These are phyloP conservation scores for Crotalaria pallida DNA, from an alignment of 306 rosid genomes.

Conservation along the genomic window DNA sequence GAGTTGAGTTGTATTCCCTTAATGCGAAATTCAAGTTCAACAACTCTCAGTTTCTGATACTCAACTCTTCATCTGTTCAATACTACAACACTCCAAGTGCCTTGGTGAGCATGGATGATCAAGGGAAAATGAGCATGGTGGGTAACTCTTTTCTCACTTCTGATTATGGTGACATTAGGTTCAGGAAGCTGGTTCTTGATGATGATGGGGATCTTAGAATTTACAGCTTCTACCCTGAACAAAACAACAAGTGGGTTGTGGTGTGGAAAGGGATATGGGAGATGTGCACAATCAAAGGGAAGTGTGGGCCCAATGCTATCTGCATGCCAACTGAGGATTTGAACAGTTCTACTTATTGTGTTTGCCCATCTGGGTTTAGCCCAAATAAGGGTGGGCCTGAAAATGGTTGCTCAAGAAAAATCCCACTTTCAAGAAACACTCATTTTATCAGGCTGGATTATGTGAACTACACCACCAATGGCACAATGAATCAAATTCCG, in stretches of 20 bases:
- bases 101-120: slow-evolving; percentile 13
- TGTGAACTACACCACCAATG: slow-evolving; percentile 47
- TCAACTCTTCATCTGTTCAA: background rate
- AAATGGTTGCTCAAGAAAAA: slow-evolving; percentile 46
- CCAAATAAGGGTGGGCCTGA: slow-evolving; percentile 1
- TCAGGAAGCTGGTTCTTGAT: slow-evolving; percentile 48
- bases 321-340: slow-evolving; percentile 43
- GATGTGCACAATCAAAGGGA: slow-evolving; percentile 40
- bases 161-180: slow-evolving; percentile 41
- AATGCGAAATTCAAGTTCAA: slow-evolving; percentile 40
- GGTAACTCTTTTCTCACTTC: slow-evolving; percentile 32
- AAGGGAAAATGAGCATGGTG: slow-evolving; percentile 33
- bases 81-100: slow-evolving; percentile 20
- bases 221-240: slow-evolving; percentile 42
- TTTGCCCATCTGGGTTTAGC: slow-evolving; percentile 64
- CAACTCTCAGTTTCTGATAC: slow-evolving; percentile 2
- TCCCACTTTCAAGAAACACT: slow-evolving; percentile 6
- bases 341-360: slow-evolving; percentile 30
- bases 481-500: background rate
- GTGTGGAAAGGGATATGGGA: slow-evolving; percentile 61
- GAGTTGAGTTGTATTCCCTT: slow-evolving; percentile 16
- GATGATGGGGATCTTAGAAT: slow-evolving; percentile 68
- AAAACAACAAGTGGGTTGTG: slow-evolving; percentile 28
- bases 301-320: slow-evolving; percentile 58
- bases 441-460: slow-evolving; percentile 59